Evolutionary conservation across 257 asterid species (phyloP).

Genomic region (Oldenlandia corymbosa): DNA sequence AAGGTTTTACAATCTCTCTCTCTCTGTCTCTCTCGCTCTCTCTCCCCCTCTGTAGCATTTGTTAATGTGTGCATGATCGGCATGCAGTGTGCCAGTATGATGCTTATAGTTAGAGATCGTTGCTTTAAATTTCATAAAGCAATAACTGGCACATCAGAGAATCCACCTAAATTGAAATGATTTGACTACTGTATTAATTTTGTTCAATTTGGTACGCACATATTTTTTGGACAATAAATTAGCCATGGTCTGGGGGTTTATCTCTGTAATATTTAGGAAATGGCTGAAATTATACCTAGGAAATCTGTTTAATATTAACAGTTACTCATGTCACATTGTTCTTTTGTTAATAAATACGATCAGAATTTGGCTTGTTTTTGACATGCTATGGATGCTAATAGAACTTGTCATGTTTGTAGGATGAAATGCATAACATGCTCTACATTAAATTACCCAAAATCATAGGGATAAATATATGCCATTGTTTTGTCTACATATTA

Average conservation of each 20-base stretch:
- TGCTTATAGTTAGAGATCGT: not conserved
- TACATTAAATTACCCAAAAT: no score
- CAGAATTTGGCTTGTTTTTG: not conserved
- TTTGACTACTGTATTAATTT: not conserved
- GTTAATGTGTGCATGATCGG: not conserved
- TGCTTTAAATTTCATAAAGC: not conserved
- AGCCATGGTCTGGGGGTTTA: no score
- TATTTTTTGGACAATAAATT: no score
- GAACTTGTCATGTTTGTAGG: not conserved
- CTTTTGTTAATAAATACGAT: no score
- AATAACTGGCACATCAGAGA: not conserved
- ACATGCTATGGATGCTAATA: not conserved
- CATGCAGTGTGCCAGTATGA: no score
- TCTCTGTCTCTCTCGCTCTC: not conserved
- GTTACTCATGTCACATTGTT: not conserved
- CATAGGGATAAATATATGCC: not conserved
- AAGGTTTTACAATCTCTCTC: constrained; percentile 42
- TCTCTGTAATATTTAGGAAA: not conserved
- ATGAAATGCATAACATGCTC: not conserved
- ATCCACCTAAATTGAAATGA: not conserved
- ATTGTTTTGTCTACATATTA: not conserved
- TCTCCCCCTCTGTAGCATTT: not conserved
- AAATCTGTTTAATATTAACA: not conserved
- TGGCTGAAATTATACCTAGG: not conserved
- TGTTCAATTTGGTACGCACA: not conserved